phyloP scores from a whole-genome alignment of 2,329 filamentous ascomycete genomes.

The Aspergillus caelatus region DNA sequence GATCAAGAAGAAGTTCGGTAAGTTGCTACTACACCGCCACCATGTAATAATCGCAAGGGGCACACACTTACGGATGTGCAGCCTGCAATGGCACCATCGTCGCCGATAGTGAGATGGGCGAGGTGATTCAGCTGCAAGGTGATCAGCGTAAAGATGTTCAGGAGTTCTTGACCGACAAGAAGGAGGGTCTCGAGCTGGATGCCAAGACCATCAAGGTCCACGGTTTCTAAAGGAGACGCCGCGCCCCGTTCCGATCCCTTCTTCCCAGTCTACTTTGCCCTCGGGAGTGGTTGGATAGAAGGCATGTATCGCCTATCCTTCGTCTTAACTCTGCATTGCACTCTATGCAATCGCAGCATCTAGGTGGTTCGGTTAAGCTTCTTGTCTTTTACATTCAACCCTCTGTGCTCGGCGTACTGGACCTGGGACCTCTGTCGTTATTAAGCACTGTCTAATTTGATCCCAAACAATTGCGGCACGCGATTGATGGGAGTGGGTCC shows the following conservation, averaged over 20 bases:
- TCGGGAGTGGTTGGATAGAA: constrained; percentile 42
- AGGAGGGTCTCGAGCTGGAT: constrained; percentile 90
- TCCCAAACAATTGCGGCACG: constrained; percentile 23
- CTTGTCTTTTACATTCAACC: constrained; percentile 27
- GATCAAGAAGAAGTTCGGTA: constrained; percentile 99
- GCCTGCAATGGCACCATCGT: constrained; percentile 99
- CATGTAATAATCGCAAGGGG: background rate
- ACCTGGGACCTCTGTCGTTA: constrained; percentile 35
- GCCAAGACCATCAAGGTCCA: constrained; percentile 90
- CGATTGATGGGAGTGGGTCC: constrained; percentile 26
- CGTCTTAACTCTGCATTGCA: constrained; percentile 25
- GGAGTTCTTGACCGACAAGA: constrained; percentile 95
- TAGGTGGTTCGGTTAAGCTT: constrained; percentile 20
- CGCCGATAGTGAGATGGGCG: constrained; percentile 92
- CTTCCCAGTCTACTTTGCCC: constrained; percentile 43
- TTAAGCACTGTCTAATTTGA: constrained; percentile 30
- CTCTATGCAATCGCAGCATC: constrained; percentile 21
- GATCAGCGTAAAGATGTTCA: constrained; percentile 99
- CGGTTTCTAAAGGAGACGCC: constrained; percentile 52
- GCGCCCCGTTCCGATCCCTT: constrained; percentile 47
- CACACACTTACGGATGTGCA: constrained; percentile 38
- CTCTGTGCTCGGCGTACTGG: constrained; percentile 33
- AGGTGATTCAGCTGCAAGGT: constrained; percentile 99
- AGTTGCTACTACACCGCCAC: constrained; percentile 31
- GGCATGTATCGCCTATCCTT: constrained; percentile 31